Evolutionary conservation across 1,284 basidiomycete genomes (phyloP).

Genomic region (Microbotryum lychnidis-dioicae): DNA sequence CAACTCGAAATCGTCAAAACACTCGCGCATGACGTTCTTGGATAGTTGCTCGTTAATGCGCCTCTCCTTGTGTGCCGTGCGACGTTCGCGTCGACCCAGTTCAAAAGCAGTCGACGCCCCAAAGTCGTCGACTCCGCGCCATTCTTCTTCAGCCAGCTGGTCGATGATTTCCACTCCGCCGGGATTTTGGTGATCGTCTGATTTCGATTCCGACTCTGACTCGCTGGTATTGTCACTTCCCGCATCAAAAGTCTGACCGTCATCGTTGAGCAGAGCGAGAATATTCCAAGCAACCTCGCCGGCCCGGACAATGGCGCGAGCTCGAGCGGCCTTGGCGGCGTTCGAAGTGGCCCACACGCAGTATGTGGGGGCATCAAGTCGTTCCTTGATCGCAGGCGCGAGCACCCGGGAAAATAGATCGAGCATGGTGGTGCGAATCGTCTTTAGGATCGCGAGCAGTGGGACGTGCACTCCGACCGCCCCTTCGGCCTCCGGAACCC

Average conservation of each 20-base stretch:
- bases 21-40: constrained; percentile 9
- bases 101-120: not conserved
- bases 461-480: constrained; percentile 11
- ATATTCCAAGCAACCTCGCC: constrained; percentile 8
- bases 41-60: not conserved
- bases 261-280: constrained; percentile 17
- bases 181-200: not conserved
- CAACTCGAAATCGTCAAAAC: constrained; percentile 14
- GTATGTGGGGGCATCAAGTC: constrained; percentile 8
- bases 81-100: too few species aligned
- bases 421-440: constrained; percentile 17
- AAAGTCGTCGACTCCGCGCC: not conserved
- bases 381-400: constrained; percentile 4
- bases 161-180: not conserved
- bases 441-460: constrained; percentile 12
- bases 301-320: constrained; percentile 2
- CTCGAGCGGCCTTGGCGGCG: constrained; percentile 14
- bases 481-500: not conserved
- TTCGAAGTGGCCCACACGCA: constrained; percentile 10
- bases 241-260: constrained; percentile 12
- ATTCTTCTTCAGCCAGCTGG: constrained; percentile 3
- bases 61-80: not conserved
- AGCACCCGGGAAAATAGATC: constrained; percentile 13
- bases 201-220: not conserved
- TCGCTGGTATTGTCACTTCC: not conserved